These are phyloP conservation scores for Hymenoscyphus occultus DNA, from an alignment of 2,329 filamentous ascomycete species.

Conservation along the genomic window DNA sequence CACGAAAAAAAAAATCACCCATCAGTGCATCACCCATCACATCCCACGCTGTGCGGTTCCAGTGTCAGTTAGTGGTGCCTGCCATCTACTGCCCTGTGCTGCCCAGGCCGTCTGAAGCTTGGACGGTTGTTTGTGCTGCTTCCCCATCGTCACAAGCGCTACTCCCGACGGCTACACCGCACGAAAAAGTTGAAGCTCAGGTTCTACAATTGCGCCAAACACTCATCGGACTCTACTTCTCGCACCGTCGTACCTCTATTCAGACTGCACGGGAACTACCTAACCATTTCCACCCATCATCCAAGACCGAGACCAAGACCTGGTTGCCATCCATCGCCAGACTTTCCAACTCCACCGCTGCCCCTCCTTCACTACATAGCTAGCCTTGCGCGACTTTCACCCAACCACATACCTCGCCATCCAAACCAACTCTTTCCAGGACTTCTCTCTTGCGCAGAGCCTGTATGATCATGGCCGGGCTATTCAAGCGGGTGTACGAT, in stretches of 20 bases:
- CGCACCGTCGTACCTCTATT: slow-evolving; percentile 17
- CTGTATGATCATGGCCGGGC: slow-evolving; percentile 69
- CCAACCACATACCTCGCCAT: slow-evolving; percentile 19
- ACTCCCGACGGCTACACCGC: slow-evolving; percentile 28
- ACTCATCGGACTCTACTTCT: slow-evolving; percentile 8
- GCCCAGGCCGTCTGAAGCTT: slow-evolving; percentile 7
- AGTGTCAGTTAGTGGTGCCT: too few relatives aligned
- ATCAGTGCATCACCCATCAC: background rate
- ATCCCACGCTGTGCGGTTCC: background rate
- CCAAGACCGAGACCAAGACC: slow-evolving; percentile 10
- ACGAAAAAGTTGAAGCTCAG: slow-evolving; percentile 17
- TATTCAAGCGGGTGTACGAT: slow-evolving; percentile 96
- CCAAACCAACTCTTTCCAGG: background rate
- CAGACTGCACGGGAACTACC: slow-evolving; percentile 13
- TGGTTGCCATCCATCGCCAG: slow-evolving; percentile 11
- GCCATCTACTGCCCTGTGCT: slow-evolving; percentile 4
- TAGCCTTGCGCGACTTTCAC: slow-evolving; percentile 32
- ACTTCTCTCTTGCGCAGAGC: slow-evolving; percentile 15
- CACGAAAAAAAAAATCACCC: slow-evolving; percentile 4
- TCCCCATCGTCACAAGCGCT: slow-evolving; percentile 27
- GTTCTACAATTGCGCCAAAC: slow-evolving; percentile 18
- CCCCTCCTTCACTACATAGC: slow-evolving; percentile 17
- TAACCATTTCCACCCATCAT: slow-evolving; percentile 14
- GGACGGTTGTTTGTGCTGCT: slow-evolving; percentile 15
- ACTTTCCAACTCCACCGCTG: slow-evolving; percentile 19